A percentile compares a stretch with the other conserved stretches of the same genome.
phyloP scores from a whole-genome alignment of 2,329 filamentous ascomycete species.

The Knufia fluminis region DNA sequence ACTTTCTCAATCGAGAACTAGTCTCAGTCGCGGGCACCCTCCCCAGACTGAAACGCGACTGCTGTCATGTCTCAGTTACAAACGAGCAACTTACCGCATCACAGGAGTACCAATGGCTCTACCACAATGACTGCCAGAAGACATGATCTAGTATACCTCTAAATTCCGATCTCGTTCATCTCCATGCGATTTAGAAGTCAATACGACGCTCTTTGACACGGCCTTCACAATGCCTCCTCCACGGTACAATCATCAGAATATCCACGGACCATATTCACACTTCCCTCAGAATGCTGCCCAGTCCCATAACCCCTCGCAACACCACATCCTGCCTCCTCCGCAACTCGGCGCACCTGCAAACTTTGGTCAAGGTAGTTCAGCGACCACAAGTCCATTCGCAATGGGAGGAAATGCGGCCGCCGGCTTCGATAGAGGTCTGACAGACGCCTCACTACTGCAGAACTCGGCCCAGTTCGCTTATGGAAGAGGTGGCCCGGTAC shows the following conservation, averaged over 20 bases:
- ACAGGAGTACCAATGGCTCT: neutral
- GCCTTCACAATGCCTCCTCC: constrained; percentile 47
- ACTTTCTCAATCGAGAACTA: too few species aligned
- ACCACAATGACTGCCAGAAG: too few species aligned
- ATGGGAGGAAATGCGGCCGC: constrained; percentile 40
- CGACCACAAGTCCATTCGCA: constrained; percentile 20
- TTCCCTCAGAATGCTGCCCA: constrained; percentile 41
- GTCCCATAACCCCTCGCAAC: constrained; percentile 38
- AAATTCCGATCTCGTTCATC: too few species aligned
- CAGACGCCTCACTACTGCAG: constrained; percentile 53
- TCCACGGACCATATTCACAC: constrained; percentile 51
- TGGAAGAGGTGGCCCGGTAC: constrained; percentile 60
- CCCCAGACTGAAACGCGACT: too few species aligned
- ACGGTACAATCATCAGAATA: constrained; percentile 49
- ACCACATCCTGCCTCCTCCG: constrained; percentile 45
- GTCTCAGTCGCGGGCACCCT: too few species aligned
- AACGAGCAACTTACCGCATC: neutral
- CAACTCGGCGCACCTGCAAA: constrained; percentile 52
- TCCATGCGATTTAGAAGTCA: neutral
- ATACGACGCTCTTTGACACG: neutral
- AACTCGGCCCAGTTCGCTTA: constrained; percentile 86
- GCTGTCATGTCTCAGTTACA: too few species aligned
- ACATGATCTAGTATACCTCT: too few species aligned
- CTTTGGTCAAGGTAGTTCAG: constrained; percentile 48
- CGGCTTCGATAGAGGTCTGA: constrained; percentile 42